These are phyloP conservation scores for Aspergillus carbonarius DNA, from an alignment of 2,329 filamentous ascomycete species.

Conservation along the genomic window DNA sequence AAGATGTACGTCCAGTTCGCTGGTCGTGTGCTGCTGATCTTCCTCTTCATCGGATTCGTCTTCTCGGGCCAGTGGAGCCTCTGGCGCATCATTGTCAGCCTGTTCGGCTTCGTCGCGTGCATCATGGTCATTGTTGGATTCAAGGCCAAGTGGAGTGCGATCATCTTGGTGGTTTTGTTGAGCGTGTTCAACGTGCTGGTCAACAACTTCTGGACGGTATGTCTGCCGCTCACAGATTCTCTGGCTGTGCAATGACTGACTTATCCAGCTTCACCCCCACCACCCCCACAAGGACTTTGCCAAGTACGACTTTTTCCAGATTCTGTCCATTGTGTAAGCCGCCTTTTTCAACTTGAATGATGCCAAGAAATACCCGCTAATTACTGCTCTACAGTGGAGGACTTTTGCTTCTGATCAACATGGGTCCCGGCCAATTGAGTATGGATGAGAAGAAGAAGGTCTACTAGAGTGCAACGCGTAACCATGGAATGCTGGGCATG, in stretches of 20 bases:
- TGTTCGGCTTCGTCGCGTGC: slow-evolving; percentile 84
- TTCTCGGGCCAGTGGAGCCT: slow-evolving; percentile 92
- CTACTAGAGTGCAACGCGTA: slow-evolving; percentile 59
- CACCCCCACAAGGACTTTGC: slow-evolving; percentile 99
- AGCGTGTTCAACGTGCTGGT: slow-evolving; percentile 96
- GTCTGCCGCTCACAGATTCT: slow-evolving; percentile 37
- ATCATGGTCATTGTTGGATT: slow-evolving; percentile 99
- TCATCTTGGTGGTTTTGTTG: slow-evolving; percentile 89
- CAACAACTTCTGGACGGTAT: slow-evolving; percentile 99
- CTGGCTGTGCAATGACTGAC: slow-evolving; percentile 17
- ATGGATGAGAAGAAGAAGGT: slow-evolving; percentile 99
- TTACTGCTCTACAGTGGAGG: slow-evolving; percentile 61
- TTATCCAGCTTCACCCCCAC: slow-evolving; percentile 79
- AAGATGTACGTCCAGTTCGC: slow-evolving; percentile 99
- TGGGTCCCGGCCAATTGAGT: slow-evolving; percentile 94
- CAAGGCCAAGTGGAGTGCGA: slow-evolving; percentile 99
- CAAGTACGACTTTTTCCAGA: slow-evolving; percentile 99
- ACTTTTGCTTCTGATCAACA: slow-evolving; percentile 95
- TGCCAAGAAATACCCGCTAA: neutral
- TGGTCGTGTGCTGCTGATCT: slow-evolving; percentile 91
- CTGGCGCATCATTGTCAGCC: slow-evolving; percentile 79
- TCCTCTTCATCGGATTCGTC: slow-evolving; percentile 95
- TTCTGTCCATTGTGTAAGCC: slow-evolving; percentile 87
- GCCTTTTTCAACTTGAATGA: neutral
- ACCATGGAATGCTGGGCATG: slow-evolving; percentile 1